These are phyloP conservation scores for Theobroma grandiflorum DNA, from an alignment of 441 rosid species.

Conservation along the genomic window DNA sequence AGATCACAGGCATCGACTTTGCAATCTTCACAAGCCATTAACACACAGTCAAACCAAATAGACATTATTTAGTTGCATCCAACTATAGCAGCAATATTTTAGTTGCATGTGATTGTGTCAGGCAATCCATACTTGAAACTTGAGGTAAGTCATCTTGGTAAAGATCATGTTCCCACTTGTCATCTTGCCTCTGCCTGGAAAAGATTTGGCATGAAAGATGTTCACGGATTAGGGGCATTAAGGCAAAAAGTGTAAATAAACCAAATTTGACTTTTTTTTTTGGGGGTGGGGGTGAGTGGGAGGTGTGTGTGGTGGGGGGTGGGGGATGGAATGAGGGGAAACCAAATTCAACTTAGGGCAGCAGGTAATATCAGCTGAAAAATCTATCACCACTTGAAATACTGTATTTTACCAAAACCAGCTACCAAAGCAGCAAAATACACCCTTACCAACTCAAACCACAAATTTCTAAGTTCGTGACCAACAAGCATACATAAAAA, in stretches of 20 bases:
- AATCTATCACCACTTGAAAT: background rate
- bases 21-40: slow-evolving; percentile 69
- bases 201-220: slow-evolving; percentile 24
- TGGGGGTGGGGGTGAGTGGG: background rate
- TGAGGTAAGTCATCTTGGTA: slow-evolving; percentile 55
- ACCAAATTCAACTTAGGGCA: background rate
- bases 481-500: background rate
- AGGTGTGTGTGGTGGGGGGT: too few relatives aligned
- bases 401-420: background rate
- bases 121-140: slow-evolving; percentile 67
- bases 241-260: background rate
- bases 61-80: slow-evolving; percentile 47
- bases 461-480: background rate
- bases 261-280: background rate
- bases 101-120: slow-evolving; percentile 36
- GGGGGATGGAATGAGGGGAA: background rate
- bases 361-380: background rate
- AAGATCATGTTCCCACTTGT: slow-evolving; percentile 99
- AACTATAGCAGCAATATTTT: slow-evolving; percentile 43
- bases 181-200: slow-evolving; percentile 92
- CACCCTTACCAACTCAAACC: slow-evolving; percentile 5
- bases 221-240: background rate
- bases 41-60: slow-evolving; percentile 51
- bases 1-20: slow-evolving; percentile 82
- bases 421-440: background rate